These are phyloP conservation scores for Leucocoprinus leucothites DNA, from an alignment of 768 basidiomycete species.

Conservation along the genomic window DNA sequence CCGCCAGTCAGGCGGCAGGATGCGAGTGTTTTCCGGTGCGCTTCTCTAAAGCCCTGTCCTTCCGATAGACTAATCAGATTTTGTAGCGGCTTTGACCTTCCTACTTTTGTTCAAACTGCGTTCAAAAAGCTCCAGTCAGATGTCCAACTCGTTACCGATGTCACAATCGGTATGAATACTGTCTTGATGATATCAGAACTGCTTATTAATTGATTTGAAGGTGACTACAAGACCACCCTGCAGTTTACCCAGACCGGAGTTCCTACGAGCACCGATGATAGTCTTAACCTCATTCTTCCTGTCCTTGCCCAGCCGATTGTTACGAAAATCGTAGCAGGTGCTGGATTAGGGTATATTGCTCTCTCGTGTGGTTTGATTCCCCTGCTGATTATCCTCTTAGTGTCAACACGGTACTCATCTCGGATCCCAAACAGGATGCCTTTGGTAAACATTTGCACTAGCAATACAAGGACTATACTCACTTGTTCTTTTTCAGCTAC, in stretches of 20 bases:
- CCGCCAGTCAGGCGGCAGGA: slow-evolving; percentile 29
- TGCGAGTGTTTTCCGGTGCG: slow-evolving; percentile 47
- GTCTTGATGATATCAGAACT: neutral
- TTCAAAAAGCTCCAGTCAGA: slow-evolving; percentile 65
- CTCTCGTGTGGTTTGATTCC: neutral
- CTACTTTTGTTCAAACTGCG: slow-evolving; percentile 58
- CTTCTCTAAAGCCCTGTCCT: slow-evolving; percentile 22
- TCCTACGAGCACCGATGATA: slow-evolving; percentile 57
- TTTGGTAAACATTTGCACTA: slow-evolving; percentile 44
- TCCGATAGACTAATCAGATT: neutral
- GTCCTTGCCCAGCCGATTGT: slow-evolving; percentile 73
- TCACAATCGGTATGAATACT: slow-evolving; percentile 49
- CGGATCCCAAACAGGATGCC: slow-evolving; percentile 49
- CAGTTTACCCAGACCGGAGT: slow-evolving; percentile 57
- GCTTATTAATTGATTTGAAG: slow-evolving; percentile 26
- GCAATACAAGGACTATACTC: neutral
- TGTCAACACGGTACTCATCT: slow-evolving; percentile 60
- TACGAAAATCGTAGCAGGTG: slow-evolving; percentile 61
- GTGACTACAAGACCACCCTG: slow-evolving; percentile 61
- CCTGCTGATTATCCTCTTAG: slow-evolving; percentile 25
- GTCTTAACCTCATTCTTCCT: slow-evolving; percentile 62
- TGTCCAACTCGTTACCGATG: slow-evolving; percentile 49
- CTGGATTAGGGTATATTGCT: slow-evolving; percentile 40
- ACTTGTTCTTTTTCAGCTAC: slow-evolving; percentile 32
- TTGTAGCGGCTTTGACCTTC: slow-evolving; percentile 57